Base-by-base conservation (phyloP, 192 early-diverging fungal genomes). In the Coemansia sp. region DNA sequence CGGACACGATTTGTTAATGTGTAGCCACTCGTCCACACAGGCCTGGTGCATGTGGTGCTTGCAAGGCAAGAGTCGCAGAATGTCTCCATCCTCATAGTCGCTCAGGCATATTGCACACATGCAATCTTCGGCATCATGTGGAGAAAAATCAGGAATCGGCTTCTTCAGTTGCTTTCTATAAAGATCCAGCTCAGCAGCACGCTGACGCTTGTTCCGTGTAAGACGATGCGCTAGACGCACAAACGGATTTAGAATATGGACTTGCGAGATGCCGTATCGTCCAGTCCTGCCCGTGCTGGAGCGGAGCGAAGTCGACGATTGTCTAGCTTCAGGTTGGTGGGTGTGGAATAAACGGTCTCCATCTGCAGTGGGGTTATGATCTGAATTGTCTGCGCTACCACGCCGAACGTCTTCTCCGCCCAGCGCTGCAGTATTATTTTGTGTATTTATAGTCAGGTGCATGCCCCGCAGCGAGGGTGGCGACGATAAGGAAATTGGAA, bases 1-100 rank as follows among this genome's bases (percentile, higher is more conserved):
- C 19, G 93, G 93, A 67, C 93, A 94, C 9, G 84, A 80, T 61
- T 81, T 81, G 72, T 92, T 91, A 53, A 92, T 73, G 40, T 84
- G 81, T 53, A 94, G 79, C 93, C 93, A 94, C 73, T 91, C 90
- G 65, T 90, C 88, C 2, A 93, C 91, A 72, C 93, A 94, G 11
- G 87, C 81, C 75, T 87, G 88, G 74, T 94, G 93, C 76, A 94
- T 91, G 67, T 93, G 90, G 77, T 94, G 93, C 7, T 70, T 79
- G 74, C 93, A 94, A 63, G 81, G 85, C 78, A 93, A 77, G 70
- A 88, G 84, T 38, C 90, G 83, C 20, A 94, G 77, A 7, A 89
- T 76, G n/a, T 92, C 90, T 22, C 88, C 89, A 20, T 90, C 86
- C 70, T 93, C 92, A 61, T 94, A 94, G 8, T 84, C 78, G 57